A percentile compares a stretch with the other conserved stretches of the same genome.
Conservation (phyloP, 345 rosid genomes). For the Citrus trifoliata region DNA sequence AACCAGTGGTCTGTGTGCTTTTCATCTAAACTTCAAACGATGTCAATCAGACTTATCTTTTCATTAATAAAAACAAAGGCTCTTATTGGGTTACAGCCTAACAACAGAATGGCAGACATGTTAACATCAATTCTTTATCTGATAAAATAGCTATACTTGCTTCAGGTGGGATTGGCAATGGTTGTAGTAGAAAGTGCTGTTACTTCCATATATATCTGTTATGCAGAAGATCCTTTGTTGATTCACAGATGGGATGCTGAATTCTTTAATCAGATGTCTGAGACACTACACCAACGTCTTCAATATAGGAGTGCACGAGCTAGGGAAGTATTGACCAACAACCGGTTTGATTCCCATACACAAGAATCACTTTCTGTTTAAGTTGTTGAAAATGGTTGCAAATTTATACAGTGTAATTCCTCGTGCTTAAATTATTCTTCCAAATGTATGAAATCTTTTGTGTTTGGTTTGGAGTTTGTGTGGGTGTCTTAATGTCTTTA, state of each 20-base stretch:
- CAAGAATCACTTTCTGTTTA: slow-evolving; percentile 30
- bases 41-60: background rate
- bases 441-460: slow-evolving; percentile 8
- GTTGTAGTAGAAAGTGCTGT: slow-evolving; percentile 94
- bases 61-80: background rate
- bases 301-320: slow-evolving; percentile 75
- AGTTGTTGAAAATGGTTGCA: background rate
- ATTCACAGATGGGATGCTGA: slow-evolving; percentile 77
- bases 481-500: background rate
- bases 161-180: slow-evolving; percentile 88
- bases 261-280: slow-evolving; percentile 68
- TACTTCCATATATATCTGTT: slow-evolving; percentile 87
- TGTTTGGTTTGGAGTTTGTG: background rate
- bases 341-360: slow-evolving; percentile 31
- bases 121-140: background rate
- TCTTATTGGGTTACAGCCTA: background rate
- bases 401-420: background rate
- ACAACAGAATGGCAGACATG: background rate
- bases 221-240: slow-evolving; percentile 82
- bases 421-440: slow-evolving; percentile 10
- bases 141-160: background rate
- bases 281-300: slow-evolving; percentile 80
- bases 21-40: background rate
- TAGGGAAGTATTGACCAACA: slow-evolving; percentile 46
- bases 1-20: background rate